These are phyloP conservation scores for Austroboletus eburneus DNA, from an alignment of 768 basidiomycete species.

Conservation along the genomic window DNA sequence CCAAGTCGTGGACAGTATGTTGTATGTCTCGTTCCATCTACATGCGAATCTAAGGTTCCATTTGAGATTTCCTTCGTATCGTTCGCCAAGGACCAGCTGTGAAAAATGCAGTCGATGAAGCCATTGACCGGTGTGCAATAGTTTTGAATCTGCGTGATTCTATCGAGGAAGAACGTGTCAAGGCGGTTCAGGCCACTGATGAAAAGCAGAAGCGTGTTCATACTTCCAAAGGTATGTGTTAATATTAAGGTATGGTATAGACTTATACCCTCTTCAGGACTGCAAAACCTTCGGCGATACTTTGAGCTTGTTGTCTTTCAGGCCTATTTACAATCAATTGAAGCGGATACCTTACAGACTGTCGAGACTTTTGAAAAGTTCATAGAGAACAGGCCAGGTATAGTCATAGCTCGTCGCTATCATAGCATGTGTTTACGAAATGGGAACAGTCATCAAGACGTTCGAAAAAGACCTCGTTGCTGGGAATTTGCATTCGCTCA, in stretches of 20 bases:
- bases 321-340: conserved; percentile 77
- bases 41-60: conserved; percentile 3
- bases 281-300: conserved; percentile 80
- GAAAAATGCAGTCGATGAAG: conserved; percentile 81
- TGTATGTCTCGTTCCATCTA: neutral
- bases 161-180: conserved; percentile 78
- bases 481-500: conserved; percentile 75
- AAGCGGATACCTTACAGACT: conserved; percentile 73
- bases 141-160: conserved; percentile 84
- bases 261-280: conserved; percentile 40
- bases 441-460: conserved; percentile 79
- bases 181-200: conserved; percentile 74
- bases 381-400: conserved; percentile 82
- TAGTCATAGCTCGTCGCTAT: conserved; percentile 1
- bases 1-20: conserved; percentile 86
- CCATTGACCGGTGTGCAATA: conserved; percentile 80
- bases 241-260: neutral
- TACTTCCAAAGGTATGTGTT: conserved; percentile 62
- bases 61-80: conserved; percentile 73
- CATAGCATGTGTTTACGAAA: neutral
- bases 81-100: conserved; percentile 82
- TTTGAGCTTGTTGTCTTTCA: conserved; percentile 87
- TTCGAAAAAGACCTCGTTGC: conserved; percentile 86
- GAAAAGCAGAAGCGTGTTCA: conserved; percentile 61
- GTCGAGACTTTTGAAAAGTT: conserved; percentile 79